phyloP scores from a whole-genome alignment of 2,329 filamentous ascomycete genomes.

The Rutstroemia sydowiana region DNA sequence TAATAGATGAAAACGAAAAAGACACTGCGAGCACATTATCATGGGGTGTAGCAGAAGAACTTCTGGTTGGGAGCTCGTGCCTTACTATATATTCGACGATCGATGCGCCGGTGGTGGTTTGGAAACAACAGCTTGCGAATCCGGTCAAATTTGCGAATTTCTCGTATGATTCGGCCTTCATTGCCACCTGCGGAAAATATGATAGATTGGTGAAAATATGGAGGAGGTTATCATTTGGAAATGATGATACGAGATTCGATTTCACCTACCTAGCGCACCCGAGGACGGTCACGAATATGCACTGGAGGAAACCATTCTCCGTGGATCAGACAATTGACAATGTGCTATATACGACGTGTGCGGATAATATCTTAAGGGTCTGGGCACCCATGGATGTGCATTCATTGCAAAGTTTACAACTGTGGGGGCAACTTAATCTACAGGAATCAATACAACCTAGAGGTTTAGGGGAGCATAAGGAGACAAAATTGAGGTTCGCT shows the following conservation, averaged over 20 bases:
- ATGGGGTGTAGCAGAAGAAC: constrained; percentile 81
- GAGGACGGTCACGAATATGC: constrained; percentile 66
- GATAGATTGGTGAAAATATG: constrained; percentile 89
- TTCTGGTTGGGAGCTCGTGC: constrained; percentile 65
- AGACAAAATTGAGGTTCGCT: constrained; percentile 49
- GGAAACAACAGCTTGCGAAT: constrained; percentile 69
- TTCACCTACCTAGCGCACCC: constrained; percentile 87
- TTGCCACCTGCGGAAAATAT: constrained; percentile 71
- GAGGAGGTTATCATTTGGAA: constrained; percentile 77
- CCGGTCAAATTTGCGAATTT: constrained; percentile 67
- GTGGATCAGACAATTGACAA: constrained; percentile 75
- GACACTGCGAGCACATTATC: constrained; percentile 55
- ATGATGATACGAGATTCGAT: constrained; percentile 79
- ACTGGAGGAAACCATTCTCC: constrained; percentile 78
- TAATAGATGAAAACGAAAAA: constrained; percentile 36
- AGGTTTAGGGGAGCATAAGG: constrained; percentile 11
- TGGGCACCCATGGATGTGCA: constrained; percentile 75
- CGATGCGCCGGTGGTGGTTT: constrained; percentile 49
- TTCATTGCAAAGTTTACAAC: constrained; percentile 62
- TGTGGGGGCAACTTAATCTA: constrained; percentile 78
- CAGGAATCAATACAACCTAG: constrained; percentile 54
- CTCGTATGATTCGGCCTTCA: constrained; percentile 80
- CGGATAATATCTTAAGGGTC: constrained; percentile 71
- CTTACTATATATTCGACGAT: constrained; percentile 60
- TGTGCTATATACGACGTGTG: constrained; percentile 82